phyloP scores from a whole-genome alignment of 2,329 filamentous ascomycete genomes.

The Tolypocladium paradoxum region DNA sequence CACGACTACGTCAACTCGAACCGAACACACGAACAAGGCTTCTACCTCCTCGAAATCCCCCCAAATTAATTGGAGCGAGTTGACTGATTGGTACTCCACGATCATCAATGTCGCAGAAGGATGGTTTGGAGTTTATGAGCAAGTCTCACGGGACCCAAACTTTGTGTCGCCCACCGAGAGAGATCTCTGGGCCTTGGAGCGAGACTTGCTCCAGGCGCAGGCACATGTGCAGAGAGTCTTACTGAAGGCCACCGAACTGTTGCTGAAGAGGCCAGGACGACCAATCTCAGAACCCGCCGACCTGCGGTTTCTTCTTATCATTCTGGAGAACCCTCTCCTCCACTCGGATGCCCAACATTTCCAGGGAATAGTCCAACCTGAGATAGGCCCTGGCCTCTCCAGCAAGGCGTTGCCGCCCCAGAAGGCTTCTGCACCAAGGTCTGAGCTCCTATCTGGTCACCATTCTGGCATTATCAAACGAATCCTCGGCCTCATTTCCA shows the following conservation, averaged over 20 bases:
- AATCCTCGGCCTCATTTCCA: slow-evolving; percentile 68
- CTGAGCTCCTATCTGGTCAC: slow-evolving; percentile 44
- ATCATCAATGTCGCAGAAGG: slow-evolving; percentile 56
- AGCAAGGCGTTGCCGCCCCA: slow-evolving; percentile 9
- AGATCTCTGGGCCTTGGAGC: slow-evolving; percentile 34
- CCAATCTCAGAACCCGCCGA: slow-evolving; percentile 58
- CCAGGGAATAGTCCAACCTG: slow-evolving; percentile 26
- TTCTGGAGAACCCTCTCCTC: slow-evolving; percentile 70
- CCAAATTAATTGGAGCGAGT: slow-evolving; percentile 62
- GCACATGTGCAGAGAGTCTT: slow-evolving; percentile 58
- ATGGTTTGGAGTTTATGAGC: slow-evolving; percentile 53
- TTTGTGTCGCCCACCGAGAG: slow-evolving; percentile 22
- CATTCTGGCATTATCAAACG: slow-evolving; percentile 81
- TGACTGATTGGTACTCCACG: slow-evolving; percentile 64
- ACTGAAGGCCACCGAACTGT: slow-evolving; percentile 66
- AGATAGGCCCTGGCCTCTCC: slow-evolving; percentile 3
- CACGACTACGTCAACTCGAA: neutral
- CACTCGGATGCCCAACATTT: slow-evolving; percentile 34
- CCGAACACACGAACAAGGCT: slow-evolving; percentile 3
- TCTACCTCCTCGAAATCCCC: slow-evolving; percentile 34
- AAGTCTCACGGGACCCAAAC: slow-evolving; percentile 23
- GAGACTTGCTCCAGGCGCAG: slow-evolving; percentile 44
- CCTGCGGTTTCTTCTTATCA: slow-evolving; percentile 65
- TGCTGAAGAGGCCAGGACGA: slow-evolving; percentile 70
- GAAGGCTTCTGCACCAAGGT: slow-evolving; percentile 14